Base-by-base conservation (phyloP, 352 stramenopile species). In the Globisporangium canariense region DNA sequence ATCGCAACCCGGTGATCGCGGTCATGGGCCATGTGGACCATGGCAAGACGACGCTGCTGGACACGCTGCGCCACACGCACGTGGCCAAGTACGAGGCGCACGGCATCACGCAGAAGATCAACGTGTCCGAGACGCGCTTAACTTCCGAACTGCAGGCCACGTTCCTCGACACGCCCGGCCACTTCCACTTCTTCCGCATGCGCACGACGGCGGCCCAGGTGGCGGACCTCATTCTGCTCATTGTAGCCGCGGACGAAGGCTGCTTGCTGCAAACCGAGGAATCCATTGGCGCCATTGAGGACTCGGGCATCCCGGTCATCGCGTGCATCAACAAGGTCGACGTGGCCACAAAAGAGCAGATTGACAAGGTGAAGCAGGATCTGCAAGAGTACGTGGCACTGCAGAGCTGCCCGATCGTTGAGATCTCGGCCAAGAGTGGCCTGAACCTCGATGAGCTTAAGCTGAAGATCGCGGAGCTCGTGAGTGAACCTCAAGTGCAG, bases 11-110 rank as follows among this genome's bases (percentile, higher is more conserved):
- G 5, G 97, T 99, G 52, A 96, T 99, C 38, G 98, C 96, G 9
- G 97, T 99, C 43, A 99, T 99, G 97, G 98, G 98, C 41, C 98
- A 99, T 74, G 97, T 99, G 25, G 98, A 99, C 83, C 98, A 99
- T 78, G 98, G 98, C 67, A 99, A 99, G 76, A 99, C 98, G 11
- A 98, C 96, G n/a, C 78, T 99, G 13, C 88, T 99, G 53, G 98
- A 99, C 76, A 86, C 88, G n/a, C 83, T 99, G 60, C 82, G 97
- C 10, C 58, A 67, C 20, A 64, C 78, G 7, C 91, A 90, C 43
- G 92, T 99, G 25, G 97, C 97, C 18, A 82, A 87, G 14, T 88
- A 81, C 46, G 98, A 99, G 76, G 89, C 94, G 6, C 96, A 98
- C 25, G 97, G 97, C 62, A 99, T 99, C 79, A 99, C 98, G 2